These are phyloP conservation scores for Apiospora aurea DNA, from an alignment of 2,329 filamentous ascomycete genomes.

Conservation along the genomic window DNA sequence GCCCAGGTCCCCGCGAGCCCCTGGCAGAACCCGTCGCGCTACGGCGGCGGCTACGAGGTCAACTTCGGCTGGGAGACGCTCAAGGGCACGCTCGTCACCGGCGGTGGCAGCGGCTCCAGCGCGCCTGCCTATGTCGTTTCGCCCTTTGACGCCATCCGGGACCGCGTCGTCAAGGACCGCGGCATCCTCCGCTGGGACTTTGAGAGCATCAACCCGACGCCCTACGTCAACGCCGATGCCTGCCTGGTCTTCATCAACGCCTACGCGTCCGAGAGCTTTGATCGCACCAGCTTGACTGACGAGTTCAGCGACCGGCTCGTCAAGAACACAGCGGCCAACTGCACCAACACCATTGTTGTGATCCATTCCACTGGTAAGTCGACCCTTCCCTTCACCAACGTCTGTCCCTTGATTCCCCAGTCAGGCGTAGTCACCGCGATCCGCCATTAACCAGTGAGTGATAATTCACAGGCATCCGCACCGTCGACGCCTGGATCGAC, in stretches of 20 bases:
- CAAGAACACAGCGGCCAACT: conserved; percentile 29
- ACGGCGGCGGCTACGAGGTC: conserved; percentile 28
- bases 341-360: conserved; percentile 65
- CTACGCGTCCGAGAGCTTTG: conserved; percentile 76
- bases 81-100: conserved; percentile 79
- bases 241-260: conserved; percentile 87
- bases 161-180: conserved; percentile 49
- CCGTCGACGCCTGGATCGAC: conserved; percentile 85
- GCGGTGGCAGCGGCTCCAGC: conserved; percentile 87
- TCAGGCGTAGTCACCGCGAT: neutral
- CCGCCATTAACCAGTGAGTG: no score
- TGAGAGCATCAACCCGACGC: conserved; percentile 40
- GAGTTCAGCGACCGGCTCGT: conserved; percentile 31
- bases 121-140: conserved; percentile 82
- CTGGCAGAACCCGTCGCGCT: conserved; percentile 28
- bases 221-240: conserved; percentile 66
- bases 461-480: conserved; percentile 48
- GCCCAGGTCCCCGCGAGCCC: conserved; percentile 59
- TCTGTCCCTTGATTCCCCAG: no score
- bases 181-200: conserved; percentile 30
- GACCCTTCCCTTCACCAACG: neutral
- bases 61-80: conserved; percentile 30
- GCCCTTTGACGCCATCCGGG: conserved; percentile 67
- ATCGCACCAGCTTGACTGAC: conserved; percentile 27
- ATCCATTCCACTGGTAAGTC: conserved; percentile 58